phyloP scores from a whole-genome alignment of 2,329 filamentous ascomycete genomes.

The Sphaerostilbella broomeana region DNA sequence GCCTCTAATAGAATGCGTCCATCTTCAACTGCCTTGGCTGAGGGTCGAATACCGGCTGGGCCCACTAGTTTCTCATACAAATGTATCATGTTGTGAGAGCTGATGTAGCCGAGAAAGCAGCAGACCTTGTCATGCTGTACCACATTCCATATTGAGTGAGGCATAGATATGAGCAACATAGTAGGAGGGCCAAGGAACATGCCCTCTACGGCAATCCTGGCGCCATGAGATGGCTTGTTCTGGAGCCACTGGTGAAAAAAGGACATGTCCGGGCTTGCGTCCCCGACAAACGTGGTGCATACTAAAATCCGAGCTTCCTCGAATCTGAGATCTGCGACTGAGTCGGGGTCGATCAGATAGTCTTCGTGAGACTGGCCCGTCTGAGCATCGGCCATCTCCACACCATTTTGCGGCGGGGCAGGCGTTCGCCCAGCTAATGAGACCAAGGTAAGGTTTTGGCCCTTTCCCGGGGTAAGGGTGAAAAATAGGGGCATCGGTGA shows the following conservation, averaged over 20 bases:
- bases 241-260: constrained; percentile 62
- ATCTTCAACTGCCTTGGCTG: constrained; percentile 49
- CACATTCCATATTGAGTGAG: constrained; percentile 55
- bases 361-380: constrained; percentile 26
- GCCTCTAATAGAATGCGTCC: constrained; percentile 51
- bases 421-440: constrained; percentile 34
- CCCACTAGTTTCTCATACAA: constrained; percentile 55
- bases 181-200: constrained; percentile 63
- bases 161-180: constrained; percentile 61
- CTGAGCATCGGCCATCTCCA: constrained; percentile 19
- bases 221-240: constrained; percentile 48
- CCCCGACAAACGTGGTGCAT: constrained; percentile 60
- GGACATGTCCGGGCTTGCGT: constrained; percentile 59
- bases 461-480: constrained; percentile 47
- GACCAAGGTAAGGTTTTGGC: constrained; percentile 46
- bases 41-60: constrained; percentile 36
- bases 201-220: constrained; percentile 57
- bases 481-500: constrained; percentile 46
- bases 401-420: constrained; percentile 24
- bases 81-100: constrained; percentile 60
- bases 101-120: constrained; percentile 58
- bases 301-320: constrained; percentile 58
- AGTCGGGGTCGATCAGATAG: constrained; percentile 39
- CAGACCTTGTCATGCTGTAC: constrained; percentile 62
- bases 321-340: constrained; percentile 50